A percentile compares a stretch with the other conserved stretches of the same genome.
phyloP scores from a whole-genome alignment of 768 basidiomycete genomes.

The Amanita rubescens region DNA sequence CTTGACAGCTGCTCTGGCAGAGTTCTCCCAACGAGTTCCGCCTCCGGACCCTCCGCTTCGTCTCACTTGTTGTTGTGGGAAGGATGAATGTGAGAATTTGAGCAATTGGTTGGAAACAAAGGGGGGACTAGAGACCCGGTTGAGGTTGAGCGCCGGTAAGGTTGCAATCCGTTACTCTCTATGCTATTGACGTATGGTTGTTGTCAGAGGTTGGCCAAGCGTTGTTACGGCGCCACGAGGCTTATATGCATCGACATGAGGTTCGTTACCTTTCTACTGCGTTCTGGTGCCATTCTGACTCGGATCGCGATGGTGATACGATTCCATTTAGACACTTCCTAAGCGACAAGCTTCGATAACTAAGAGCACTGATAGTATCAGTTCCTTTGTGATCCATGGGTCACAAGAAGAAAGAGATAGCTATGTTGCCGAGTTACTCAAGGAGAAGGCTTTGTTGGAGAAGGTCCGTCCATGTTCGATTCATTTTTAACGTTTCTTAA shows the following conservation, averaged over 20 bases:
- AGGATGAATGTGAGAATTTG: conserved; percentile 57
- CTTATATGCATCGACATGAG: conserved; percentile 70
- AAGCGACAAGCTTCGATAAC: neutral
- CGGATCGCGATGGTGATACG: neutral
- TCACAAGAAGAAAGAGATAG: conserved; percentile 25
- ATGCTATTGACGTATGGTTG: conserved; percentile 1
- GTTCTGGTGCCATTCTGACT: neutral
- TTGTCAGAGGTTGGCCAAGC: conserved; percentile 82
- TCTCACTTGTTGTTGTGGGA: conserved; percentile 58
- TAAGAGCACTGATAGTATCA: conserved; percentile 10
- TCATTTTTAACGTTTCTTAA: neutral
- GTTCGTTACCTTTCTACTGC: conserved; percentile 26
- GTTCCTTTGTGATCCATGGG: conserved; percentile 14
- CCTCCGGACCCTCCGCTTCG: conserved; percentile 60
- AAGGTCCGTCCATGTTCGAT: conserved; percentile 33
- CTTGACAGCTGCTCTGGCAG: conserved; percentile 63
- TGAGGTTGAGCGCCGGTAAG: conserved; percentile 84
- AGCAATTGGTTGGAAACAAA: conserved; percentile 58
- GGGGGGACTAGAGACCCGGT: conserved; percentile 63
- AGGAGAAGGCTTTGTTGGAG: conserved; percentile 56
- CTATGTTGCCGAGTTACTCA: conserved; percentile 28
- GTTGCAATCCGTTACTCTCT: neutral
- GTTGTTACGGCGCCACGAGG: conserved; percentile 78
- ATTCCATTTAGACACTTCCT: neutral
- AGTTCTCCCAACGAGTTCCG: conserved; percentile 56